Conservation (phyloP, 2,329 filamentous ascomycete genomes). For the Penicillium occitanis region DNA sequence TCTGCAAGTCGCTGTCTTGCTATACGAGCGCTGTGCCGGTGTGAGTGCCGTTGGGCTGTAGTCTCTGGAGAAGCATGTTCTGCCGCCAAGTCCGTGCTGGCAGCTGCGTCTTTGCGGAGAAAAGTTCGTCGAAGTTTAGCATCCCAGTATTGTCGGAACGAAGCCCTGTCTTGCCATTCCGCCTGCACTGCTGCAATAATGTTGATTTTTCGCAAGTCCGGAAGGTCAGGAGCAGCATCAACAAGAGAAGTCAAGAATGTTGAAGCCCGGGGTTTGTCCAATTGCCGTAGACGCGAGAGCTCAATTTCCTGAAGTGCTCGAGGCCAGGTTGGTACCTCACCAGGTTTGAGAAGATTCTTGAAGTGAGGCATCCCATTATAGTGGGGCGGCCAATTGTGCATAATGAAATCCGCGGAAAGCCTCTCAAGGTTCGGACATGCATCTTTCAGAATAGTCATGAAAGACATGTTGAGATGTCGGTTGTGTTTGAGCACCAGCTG, state of each 20-base stretch:
- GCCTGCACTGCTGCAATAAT: constrained; percentile 78
- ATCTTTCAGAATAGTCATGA: constrained; percentile 64
- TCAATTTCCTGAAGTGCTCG: constrained; percentile 67
- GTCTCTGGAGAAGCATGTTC: background rate
- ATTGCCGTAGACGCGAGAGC: constrained; percentile 74
- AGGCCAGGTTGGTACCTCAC: constrained; percentile 76
- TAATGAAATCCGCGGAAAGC: constrained; percentile 75
- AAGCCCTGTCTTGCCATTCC: constrained; percentile 74
- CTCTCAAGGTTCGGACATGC: constrained; percentile 70
- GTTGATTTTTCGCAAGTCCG: constrained; percentile 65
- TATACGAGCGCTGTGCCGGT: constrained; percentile 42
- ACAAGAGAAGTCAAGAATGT: constrained; percentile 78
- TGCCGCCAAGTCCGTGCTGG: background rate
- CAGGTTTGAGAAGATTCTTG: constrained; percentile 58
- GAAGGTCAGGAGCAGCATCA: constrained; percentile 65
- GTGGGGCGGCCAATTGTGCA: constrained; percentile 67
- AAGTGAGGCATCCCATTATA: constrained; percentile 75
- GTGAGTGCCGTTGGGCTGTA: constrained; percentile 30
- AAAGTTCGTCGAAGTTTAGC: constrained; percentile 61
- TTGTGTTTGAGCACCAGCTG: constrained; percentile 75
- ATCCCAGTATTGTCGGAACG: constrained; percentile 77
- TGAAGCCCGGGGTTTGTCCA: constrained; percentile 67
- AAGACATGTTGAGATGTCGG: constrained; percentile 71
- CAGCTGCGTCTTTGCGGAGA: constrained; percentile 33
- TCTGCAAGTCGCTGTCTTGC: constrained; percentile 32